Evolutionary conservation across 257 asterid species (phyloP).

Genomic region (Thymus mandschuricus): DNA sequence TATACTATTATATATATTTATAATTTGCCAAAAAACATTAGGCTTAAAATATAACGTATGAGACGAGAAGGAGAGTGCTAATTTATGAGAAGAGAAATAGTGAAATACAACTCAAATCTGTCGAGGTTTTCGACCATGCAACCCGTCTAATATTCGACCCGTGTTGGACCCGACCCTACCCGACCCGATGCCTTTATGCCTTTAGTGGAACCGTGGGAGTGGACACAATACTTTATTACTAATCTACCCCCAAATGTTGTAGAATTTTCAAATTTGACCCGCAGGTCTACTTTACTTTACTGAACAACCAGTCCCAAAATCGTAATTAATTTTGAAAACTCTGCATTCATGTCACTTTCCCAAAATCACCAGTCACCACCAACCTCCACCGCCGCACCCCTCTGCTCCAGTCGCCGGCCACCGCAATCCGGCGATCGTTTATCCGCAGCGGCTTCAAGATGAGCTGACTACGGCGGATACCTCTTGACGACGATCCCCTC

Average conservation of each 20-base stretch:
- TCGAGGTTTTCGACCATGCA: too few species aligned
- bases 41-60: too few species aligned
- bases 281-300: background rate
- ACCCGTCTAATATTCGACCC: too few species aligned
- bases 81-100: too few species aligned
- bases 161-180: too few species aligned
- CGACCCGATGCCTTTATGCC: too few species aligned
- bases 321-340: background rate
- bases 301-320: background rate
- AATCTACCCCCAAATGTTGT: background rate
- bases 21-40: too few species aligned
- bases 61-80: too few species aligned
- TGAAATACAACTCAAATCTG: too few species aligned
- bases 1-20: too few species aligned
- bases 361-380: slow-evolving; percentile 13
- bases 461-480: background rate
- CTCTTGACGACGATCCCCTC: background rate
- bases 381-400: background rate
- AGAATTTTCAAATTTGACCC: background rate
- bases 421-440: background rate
- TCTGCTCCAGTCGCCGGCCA: background rate
- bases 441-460: background rate
- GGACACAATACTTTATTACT: background rate
- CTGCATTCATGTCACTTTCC: slow-evolving; percentile 20
- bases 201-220: background rate